phyloP scores from a whole-genome alignment of 2,329 filamentous ascomycete species.

The Bimuria novae-zelandiae region DNA sequence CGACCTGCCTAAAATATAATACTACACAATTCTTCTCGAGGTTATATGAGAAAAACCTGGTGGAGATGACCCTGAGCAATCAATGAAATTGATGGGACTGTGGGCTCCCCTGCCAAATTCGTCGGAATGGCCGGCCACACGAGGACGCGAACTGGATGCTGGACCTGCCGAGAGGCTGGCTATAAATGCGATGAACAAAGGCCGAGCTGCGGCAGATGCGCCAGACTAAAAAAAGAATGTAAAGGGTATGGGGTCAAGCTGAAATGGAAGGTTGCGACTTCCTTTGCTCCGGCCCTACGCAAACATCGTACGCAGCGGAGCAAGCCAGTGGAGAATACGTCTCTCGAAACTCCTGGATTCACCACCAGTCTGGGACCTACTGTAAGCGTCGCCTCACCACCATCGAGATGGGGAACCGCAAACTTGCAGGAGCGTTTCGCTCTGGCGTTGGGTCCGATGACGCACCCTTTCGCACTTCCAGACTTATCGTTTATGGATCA shows the following conservation, averaged over 20 bases:
- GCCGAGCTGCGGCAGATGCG: constrained; percentile 33
- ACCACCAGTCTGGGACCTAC: constrained; percentile 22
- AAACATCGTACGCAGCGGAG: constrained; percentile 24
- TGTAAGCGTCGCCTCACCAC: constrained; percentile 20
- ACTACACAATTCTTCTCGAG: not conserved
- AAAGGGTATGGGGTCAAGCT: constrained; percentile 37
- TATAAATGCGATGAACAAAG: constrained; percentile 42
- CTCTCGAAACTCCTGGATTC: not conserved
- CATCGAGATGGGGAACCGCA: constrained; percentile 8
- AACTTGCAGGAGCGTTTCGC: not conserved
- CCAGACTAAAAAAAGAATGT: constrained; percentile 33
- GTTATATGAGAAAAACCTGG: not conserved
- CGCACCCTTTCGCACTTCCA: constrained; percentile 6
- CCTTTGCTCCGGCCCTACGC: constrained; percentile 14
- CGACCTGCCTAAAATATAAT: not conserved
- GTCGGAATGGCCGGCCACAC: constrained; percentile 22
- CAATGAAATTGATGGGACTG: not conserved
- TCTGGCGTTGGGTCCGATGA: not conserved
- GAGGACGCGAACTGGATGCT: constrained; percentile 37
- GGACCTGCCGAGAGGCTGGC: constrained; percentile 39
- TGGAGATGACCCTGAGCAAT: not conserved
- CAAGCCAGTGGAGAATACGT: constrained; percentile 10
- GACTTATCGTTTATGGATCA: constrained; percentile 25
- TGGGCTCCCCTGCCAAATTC: not conserved
- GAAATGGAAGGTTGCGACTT: constrained; percentile 29